A percentile compares a stretch with the other conserved stretches of the same genome.
Evolutionary conservation across 371 early-diverging fungal genomes (phyloP).

Genomic region (Nosema granulosis): DNA sequence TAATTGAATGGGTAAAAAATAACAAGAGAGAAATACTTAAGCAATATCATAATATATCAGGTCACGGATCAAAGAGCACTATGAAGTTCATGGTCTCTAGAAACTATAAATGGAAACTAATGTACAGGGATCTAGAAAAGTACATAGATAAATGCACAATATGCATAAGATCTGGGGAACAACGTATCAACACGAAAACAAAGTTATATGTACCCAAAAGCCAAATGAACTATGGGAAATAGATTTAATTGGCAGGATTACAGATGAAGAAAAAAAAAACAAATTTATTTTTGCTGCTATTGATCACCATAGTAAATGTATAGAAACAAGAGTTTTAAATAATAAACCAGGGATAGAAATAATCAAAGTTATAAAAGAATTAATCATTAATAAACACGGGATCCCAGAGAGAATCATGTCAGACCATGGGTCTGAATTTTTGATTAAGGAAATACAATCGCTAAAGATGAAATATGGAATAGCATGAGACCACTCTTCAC

Average conservation of each 20-base stretch:
- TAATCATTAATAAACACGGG: too few species aligned
- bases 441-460: too few species aligned
- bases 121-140: constrained; percentile 29
- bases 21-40: neutral
- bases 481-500: too few species aligned
- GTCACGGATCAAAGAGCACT: constrained; percentile 18
- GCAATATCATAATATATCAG: neutral
- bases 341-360: neutral
- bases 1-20: neutral
- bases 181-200: neutral
- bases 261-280: neutral
- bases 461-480: too few species aligned
- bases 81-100: constrained; percentile 15
- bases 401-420: too few species aligned
- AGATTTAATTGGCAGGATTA: neutral
- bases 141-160: constrained; percentile 3
- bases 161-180: neutral
- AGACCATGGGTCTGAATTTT: too few species aligned
- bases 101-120: constrained; percentile 24
- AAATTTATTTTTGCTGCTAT: neutral
- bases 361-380: too few species aligned
- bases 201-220: neutral
- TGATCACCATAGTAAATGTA: neutral
- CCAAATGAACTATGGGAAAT: neutral
- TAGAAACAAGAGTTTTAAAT: neutral